Evolutionary conservation across 805 yeast genomes (phyloP), one percentile per base, ranked within the genome.

Genomic region (Maudiozyma pseudohumilis): DNA sequence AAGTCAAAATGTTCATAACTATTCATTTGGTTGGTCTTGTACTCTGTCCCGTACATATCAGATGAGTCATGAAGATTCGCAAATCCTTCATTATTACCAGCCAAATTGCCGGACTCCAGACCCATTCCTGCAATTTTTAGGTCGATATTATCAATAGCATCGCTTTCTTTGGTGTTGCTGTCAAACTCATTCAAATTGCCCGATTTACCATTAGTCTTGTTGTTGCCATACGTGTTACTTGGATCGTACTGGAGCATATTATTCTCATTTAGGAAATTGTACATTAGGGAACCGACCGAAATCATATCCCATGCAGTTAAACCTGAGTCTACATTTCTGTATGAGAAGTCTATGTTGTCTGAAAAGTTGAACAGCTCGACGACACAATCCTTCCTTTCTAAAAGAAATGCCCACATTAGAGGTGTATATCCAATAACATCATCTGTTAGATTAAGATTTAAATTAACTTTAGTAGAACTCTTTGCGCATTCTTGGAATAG

Each of bases 351-450:
- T 7, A 67, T 55, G 42, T 78, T 80, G 0, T 88, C 89, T 26
- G 79, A 81, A 40, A 68, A 66, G 30, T 74, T 72, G 38, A 86
- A 57, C 41, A 85, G 60, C 39, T 69, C 59, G 33, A 73, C 70
- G 12, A 74, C 77, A 32, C 80, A 66, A 10, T 69, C 66, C 41
- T 70, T 56, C 38, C 74, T 73, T 38, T 75, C 71, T 46, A 78
- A 66, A 47, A 77, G 71, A 3, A 84, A 74, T 0, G 94, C 88
- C 95, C 95, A 85, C 92, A 83, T 84, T 32, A 83, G 57, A 9
- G 95, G 85, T 0, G 85, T 71, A 56, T 74, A 77, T 2, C 72
- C 66, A 18, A 72, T 53, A 17, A 73, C 39, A 2, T 66, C 60
- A 47, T 80, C 88, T 7, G 57, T 49, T 26, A 61, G 46, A 47